Evolutionary conservation across 2,329 filamentous ascomycete species (phyloP), one percentile per base, ranked within the genome.

Genomic region (Didymellaceae sp.): DNA sequence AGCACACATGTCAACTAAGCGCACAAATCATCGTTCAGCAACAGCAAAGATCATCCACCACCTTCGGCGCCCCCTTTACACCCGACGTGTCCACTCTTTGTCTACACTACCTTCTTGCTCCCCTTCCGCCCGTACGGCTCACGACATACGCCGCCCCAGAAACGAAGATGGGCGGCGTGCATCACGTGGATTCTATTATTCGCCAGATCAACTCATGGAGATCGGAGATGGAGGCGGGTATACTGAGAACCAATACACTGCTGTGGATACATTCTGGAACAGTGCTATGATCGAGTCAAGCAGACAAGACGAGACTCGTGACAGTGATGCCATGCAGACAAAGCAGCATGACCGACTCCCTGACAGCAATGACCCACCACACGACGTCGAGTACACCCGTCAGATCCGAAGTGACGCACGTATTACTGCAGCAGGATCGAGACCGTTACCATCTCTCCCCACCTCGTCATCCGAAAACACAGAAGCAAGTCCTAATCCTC

Each of bases 261-360:
- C 55, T 17, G 35, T 53, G 6, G 32, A 62, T 14, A n/a, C 57
- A 6, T 65, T 51, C 20, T 61, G 58, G 46, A 65, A 63, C 35
- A 61, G 57, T 28, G 46, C 46, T 2, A 63, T 63, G 58, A 18
- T 55, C 1, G 62, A 55, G 33, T 43, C 58, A 6, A 50, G 48
- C 17, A 22, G 32, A 13, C 43, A 55, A 26, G 26, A 33, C 20
- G 6, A 18, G n/a, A 11, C 10, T 11, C 31, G 4, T n/a, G n/a
- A n/a, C n/a, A n/a, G n/a, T n/a, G n/a, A n/a, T n/a, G n/a, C n/a
- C n/a, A n/a, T n/a, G n/a, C n/a, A n/a, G n/a, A n/a, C n/a, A n/a
- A n/a, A n/a, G n/a, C n/a, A n/a, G n/a, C n/a, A n/a, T n/a, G n/a
- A n/a, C n/a, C n/a, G n/a, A n/a, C n/a, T n/a, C n/a, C n/a, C n/a